Base-by-base conservation (phyloP, 345 rosid genomes). In the Sonneratia caseolaris region DNA sequence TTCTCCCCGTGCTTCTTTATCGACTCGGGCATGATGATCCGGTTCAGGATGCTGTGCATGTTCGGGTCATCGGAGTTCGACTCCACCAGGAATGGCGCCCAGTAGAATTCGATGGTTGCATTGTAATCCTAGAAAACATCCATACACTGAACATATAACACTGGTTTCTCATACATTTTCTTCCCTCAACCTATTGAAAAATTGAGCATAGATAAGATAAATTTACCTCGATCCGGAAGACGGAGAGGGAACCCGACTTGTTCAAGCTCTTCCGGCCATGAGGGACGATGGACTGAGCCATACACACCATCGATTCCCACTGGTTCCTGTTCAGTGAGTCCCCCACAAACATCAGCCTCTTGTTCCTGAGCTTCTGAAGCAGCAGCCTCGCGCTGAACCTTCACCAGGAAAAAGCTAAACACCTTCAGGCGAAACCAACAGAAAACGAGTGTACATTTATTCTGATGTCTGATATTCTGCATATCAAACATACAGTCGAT, bases 301-400 rank as follows among this genome's bases (percentile, higher is more conserved):
- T 81, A 78, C 99, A 96, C 73, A 92, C 72, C 99, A 95, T 87
- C 64, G 99, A 95, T 80, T 90, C 99, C 97, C 98, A 95, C 62
- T 95, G 99, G 61, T 92, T 92, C 70, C 99, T 82, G 76, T 96
- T 96, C 72, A 96, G 59, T n/a, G 99, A 96, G 81, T 96, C 99
- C 71, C 99, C 99, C 24, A 95, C 97, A 74, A 91, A 96, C 99
- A 96, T 91, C 21, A 96, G 76, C 75, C 99, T 89, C 86, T 89
- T 96, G 81, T 92, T 91, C 87, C 94, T 92, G 64, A 91, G 86
- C 72, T 87, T 87, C 77, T 89, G 85, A 21, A 96, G 84, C 76
- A 96, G 13, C 53, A 68, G 47, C 18, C 37, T 38, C 32, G 70
- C 70, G 2, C 43, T 68, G 55, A 68, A 68, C 70, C 70, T 68